Percentiles rank a stretch among this genome's conserved stretches.
Evolutionary conservation across 2,329 filamentous ascomycete species (phyloP).

Genomic region (Calonectria crousiana): DNA sequence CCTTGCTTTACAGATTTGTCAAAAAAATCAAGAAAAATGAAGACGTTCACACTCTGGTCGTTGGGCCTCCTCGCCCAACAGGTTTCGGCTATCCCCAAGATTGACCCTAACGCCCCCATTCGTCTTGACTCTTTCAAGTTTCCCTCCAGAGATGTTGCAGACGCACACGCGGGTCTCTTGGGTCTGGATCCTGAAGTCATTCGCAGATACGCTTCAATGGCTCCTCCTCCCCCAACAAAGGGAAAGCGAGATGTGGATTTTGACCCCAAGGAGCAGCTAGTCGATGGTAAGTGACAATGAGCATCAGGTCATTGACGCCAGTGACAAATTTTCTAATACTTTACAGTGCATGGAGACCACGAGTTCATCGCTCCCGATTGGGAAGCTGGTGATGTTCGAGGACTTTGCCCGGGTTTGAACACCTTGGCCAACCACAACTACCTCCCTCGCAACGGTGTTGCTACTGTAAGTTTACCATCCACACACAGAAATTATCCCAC

Average conservation of each 20-base stretch:
- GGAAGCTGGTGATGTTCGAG: slow-evolving; percentile 33
- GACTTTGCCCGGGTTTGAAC: slow-evolving; percentile 37
- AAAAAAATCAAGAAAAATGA: background rate
- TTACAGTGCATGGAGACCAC: background rate
- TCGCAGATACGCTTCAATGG: background rate
- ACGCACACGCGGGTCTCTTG: background rate
- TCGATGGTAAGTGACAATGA: background rate
- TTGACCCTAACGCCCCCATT: background rate
- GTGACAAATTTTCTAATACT: background rate
- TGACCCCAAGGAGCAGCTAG: slow-evolving; percentile 7
- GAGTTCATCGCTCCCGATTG: slow-evolving; percentile 1
- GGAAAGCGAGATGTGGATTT: background rate
- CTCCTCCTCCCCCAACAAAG: background rate
- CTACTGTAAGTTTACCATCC: slow-evolving; percentile 25
- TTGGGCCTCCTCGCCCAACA: background rate
- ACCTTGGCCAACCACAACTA: slow-evolving; percentile 38
- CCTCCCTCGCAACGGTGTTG: slow-evolving; percentile 40
- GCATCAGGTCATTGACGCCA: too few species aligned
- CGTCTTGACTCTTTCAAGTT: slow-evolving; percentile 4
- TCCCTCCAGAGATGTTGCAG: background rate
- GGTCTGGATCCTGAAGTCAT: background rate
- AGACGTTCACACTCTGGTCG: background rate
- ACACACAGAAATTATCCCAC: background rate
- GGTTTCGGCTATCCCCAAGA: background rate
- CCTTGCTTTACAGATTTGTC: background rate